Conservation (phyloP, 306 rosid genomes). For the Rubus idaeus region DNA sequence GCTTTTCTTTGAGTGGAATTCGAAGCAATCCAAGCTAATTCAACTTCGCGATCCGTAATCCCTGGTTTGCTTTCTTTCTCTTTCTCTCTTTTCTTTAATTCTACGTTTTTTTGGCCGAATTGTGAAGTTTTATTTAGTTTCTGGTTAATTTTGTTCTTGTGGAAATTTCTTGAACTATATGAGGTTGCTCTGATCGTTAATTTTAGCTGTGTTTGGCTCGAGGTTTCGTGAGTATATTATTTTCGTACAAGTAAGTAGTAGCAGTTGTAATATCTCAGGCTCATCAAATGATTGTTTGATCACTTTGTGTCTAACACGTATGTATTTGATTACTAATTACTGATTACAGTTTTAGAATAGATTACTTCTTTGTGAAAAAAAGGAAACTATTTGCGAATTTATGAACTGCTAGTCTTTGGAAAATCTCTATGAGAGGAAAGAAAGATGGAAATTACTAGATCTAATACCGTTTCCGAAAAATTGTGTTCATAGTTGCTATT, state of each 20-base stretch:
- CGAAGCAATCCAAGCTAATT: conserved; percentile 25
- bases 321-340: background rate
- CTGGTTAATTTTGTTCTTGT: background rate
- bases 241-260: too few relatives aligned
- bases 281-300: background rate
- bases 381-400: background rate
- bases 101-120: background rate
- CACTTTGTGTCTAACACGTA: background rate
- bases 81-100: background rate
- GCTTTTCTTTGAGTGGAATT: conserved; percentile 2
- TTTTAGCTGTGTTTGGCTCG: background rate
- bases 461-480: background rate
- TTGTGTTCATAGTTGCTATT: background rate
- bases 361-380: background rate
- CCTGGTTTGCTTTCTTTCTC: conserved; percentile 3
- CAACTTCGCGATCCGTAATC: conserved; percentile 4
- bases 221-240: background rate
- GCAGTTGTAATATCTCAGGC: background rate
- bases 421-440: background rate
- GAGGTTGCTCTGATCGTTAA: background rate
- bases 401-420: background rate
- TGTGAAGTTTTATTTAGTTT: background rate
- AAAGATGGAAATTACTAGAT: background rate
- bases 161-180: background rate
- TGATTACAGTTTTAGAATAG: background rate